These are phyloP conservation scores for Paramecium tetraurelia DNA, from an alignment of 73 alveolate species.

Conservation along the genomic window DNA sequence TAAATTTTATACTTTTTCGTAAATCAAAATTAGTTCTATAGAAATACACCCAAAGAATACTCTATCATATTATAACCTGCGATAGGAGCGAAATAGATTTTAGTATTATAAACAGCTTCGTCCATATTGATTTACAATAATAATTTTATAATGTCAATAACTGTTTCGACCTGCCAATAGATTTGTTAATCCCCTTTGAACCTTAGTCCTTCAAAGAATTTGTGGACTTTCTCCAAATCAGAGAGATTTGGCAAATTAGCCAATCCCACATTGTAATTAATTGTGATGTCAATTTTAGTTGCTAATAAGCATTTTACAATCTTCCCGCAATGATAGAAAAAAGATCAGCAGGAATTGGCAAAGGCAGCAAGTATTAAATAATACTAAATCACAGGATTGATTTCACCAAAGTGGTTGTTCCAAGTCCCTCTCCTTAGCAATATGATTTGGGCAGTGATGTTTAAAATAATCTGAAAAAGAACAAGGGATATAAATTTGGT, in stretches of 20 bases:
- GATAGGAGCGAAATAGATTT: not conserved
- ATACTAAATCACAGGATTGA: not conserved
- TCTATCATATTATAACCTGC: not conserved
- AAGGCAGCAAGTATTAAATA: not conserved
- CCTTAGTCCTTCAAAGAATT: conserved; percentile 13
- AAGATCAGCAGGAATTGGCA: conserved; percentile 49
- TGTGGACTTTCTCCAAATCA: conserved; percentile 47
- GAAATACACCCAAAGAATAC: not conserved
- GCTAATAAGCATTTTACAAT: conserved; percentile 11
- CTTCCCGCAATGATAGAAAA: conserved; percentile 15
- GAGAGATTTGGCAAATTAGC: conserved; percentile 42
- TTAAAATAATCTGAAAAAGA: not conserved
- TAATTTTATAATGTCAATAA: conserved; percentile 33
- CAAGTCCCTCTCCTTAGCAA: conserved; percentile 21
- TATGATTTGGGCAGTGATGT: not conserved
- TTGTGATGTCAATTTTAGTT: not conserved
- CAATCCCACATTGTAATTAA: not conserved
- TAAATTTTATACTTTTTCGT: not conserved
- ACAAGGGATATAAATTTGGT: conserved; percentile 26
- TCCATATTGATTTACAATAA: not conserved
- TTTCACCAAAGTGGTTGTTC: conserved; percentile 26
- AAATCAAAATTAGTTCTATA: not conserved
- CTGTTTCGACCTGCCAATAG: conserved; percentile 46
- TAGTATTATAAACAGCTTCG: not conserved
- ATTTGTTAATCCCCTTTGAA: conserved; percentile 4